Evolutionary conservation across 2,329 filamentous ascomycete species (phyloP).

Genomic region (Phyllosticta citrichinensis): DNA sequence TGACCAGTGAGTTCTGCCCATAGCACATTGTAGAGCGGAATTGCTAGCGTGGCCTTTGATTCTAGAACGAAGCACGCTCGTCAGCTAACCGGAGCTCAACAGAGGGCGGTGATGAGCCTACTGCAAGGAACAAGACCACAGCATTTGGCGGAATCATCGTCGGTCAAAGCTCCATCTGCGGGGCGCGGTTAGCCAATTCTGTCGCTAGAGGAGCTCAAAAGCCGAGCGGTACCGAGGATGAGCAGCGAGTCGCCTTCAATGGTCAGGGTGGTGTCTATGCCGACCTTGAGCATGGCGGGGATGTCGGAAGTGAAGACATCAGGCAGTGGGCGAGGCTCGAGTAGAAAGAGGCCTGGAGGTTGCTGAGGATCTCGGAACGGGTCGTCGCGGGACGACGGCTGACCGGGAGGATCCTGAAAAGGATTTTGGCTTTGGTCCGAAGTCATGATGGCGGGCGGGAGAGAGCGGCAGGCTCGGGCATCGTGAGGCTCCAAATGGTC

Average conservation of each 20-base stretch:
- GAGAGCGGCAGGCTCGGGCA: background rate
- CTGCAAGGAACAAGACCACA: constrained; percentile 46
- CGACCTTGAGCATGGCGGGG: constrained; percentile 41
- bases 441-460: background rate
- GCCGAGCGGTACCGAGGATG: constrained; percentile 40
- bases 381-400: constrained; percentile 15
- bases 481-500: background rate
- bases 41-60: constrained; percentile 43
- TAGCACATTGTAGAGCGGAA: constrained; percentile 75
- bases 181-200: constrained; percentile 2
- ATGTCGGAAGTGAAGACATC: constrained; percentile 5
- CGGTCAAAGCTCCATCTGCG: constrained; percentile 43
- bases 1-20: constrained; percentile 60
- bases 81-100: background rate
- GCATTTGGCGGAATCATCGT: constrained; percentile 41
- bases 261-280: constrained; percentile 49
- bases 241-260: constrained; percentile 51
- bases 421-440: background rate
- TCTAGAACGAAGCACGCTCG: constrained; percentile 20
- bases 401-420: constrained; percentile 16
- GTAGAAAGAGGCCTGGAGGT: background rate
- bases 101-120: constrained; percentile 22
- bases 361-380: constrained; percentile 23
- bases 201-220: background rate
- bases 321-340: background rate